These are phyloP conservation scores for Bonia amplexicaulis DNA, from an alignment of 176 grass and related monocot species.

Conservation along the genomic window DNA sequence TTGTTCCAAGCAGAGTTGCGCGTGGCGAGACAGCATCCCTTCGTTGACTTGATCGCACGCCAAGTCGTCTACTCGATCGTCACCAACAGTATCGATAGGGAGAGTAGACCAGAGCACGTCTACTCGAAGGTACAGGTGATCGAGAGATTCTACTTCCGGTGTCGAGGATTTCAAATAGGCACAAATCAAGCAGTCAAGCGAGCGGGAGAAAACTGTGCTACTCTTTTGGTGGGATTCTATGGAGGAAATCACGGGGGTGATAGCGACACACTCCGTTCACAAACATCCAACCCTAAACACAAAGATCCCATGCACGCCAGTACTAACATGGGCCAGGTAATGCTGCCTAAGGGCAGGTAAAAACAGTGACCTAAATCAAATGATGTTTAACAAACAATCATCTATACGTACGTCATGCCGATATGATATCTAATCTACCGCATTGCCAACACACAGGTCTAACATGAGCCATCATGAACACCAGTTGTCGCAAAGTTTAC, in stretches of 20 bases:
- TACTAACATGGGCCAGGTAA: neutral
- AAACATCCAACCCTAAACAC: neutral
- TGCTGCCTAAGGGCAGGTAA: conserved; percentile 8
- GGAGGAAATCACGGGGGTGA: conserved; percentile 32
- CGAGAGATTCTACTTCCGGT: too few relatives aligned
- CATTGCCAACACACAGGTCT: neutral
- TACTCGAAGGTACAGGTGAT: too few relatives aligned
- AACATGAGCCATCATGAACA: neutral
- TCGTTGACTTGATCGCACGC: too few relatives aligned
- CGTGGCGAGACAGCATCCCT: too few relatives aligned
- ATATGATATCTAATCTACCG: neutral
- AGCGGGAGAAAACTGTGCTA: neutral
- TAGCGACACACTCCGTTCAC: neutral
- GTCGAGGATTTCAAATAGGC: too few relatives aligned
- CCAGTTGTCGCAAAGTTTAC: neutral
- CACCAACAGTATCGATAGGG: too few relatives aligned
- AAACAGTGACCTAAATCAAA: neutral
- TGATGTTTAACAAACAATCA: neutral
- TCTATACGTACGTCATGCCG: neutral
- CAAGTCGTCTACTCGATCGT: too few relatives aligned
- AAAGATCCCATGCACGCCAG: neutral
- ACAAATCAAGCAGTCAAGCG: too few relatives aligned
- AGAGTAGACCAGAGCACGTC: too few relatives aligned
- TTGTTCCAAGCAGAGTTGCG: too few relatives aligned
- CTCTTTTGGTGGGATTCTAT: neutral